Conservation (phyloP, 345 rosid species). For the Nephelium lappaceum region DNA sequence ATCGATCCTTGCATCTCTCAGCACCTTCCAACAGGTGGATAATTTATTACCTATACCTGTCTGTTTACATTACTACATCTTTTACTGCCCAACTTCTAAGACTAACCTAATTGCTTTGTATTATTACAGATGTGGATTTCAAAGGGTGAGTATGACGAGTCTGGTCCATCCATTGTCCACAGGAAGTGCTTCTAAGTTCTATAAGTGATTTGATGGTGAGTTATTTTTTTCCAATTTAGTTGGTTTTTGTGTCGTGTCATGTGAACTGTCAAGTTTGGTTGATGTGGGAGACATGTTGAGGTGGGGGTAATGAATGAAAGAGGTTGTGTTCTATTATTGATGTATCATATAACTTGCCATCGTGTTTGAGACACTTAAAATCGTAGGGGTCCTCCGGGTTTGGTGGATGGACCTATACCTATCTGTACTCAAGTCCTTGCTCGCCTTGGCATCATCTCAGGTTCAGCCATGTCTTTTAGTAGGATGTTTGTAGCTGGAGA, state of each 20-base stretch:
- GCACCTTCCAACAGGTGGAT: constrained; percentile 67
- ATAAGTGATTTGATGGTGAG: constrained; percentile 43
- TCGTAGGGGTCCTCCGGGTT: constrained; percentile 18
- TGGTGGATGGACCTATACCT: constrained; percentile 30
- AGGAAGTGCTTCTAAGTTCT: constrained; percentile 63
- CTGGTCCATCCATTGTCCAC: constrained; percentile 73
- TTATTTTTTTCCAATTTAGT: constrained; percentile 39
- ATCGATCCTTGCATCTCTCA: constrained; percentile 72
- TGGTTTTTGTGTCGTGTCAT: constrained; percentile 50
- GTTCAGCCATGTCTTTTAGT: constrained; percentile 39
- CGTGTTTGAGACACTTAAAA: constrained; percentile 13
- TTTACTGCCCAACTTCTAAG: too few species aligned
- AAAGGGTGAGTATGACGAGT: constrained; percentile 65
- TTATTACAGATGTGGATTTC: constrained; percentile 63
- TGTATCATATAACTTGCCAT: constrained; percentile 25
- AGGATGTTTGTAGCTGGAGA: constrained; percentile 53
- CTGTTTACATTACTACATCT: background rate
- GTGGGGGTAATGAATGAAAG: constrained; percentile 31
- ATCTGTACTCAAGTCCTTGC: constrained; percentile 23
- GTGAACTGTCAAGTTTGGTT: constrained; percentile 42
- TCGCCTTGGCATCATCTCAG: constrained; percentile 24
- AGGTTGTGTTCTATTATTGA: constrained; percentile 18
- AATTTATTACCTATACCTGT: background rate
- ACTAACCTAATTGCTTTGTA: constrained; percentile 1
- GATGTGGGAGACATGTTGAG: constrained; percentile 32